Evolutionary conservation across 768 basidiomycete genomes (phyloP), one percentile per base, ranked within the genome.

Genomic region (Amanita subjunquillea): DNA sequence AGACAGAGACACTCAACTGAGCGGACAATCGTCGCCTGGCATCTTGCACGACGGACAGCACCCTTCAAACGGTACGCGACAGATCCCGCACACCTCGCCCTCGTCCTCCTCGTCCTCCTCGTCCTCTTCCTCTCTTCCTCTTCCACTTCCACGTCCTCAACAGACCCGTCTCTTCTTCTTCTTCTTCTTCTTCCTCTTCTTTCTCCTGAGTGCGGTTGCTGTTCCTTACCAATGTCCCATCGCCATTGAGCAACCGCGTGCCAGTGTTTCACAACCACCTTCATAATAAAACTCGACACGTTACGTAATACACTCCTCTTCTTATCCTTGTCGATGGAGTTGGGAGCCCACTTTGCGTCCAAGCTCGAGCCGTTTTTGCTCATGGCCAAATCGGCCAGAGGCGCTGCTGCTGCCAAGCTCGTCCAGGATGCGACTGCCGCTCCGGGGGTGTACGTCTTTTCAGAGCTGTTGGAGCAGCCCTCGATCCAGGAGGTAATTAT

Each of bases 31-130:
- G 58, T 98, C 96, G 13, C 96, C 96, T 0, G 96, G 96, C 61
- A 94, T 80, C 67, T 95, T 97, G 71, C 96, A 99, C 3, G 85
- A 79, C 9, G 96, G 92, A 70, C 95, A 98, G 60, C 91, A 93
- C 0, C 90, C 91, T 63, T 99, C 96, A 63, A 83, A 98, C 0
- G 91, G 80, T 2, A 91, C 85, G 25, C 90, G 82, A 67, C 92
- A 95, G 57, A 96, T 94, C 3, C 91, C 93, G 64, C 93, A 80
- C 10, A 79, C 77, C 47, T 83, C 80, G 38, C 72, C 79, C 54
- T 80, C 79, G 1, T 49, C 48, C 39, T 74, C 70, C 23, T 78
- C 75, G 6, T 62, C 63, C 46, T 32, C 32, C 2, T 32, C 32
- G 3, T 32, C 10, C 32, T 32, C 32, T 3, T 3, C 3, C 1